Percentiles rank a stretch among this genome's conserved stretches.
Evolutionary conservation across 139 green algal genomes (phyloP).

Genomic region (Asterochloris sp.): DNA sequence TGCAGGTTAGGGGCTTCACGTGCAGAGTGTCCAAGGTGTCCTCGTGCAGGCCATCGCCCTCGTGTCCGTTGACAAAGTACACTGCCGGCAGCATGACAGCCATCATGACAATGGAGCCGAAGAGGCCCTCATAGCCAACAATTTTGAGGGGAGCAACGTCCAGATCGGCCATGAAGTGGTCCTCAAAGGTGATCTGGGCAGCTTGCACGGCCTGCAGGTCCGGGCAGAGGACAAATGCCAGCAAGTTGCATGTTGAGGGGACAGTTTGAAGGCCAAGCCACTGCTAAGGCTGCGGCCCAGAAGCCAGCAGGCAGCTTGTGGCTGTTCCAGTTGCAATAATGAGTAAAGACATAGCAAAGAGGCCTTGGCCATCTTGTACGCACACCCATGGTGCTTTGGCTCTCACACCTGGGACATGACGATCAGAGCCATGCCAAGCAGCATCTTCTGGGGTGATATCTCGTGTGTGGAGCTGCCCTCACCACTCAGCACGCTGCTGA

Average conservation of each 20-base stretch:
- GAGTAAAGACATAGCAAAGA: too few relatives aligned
- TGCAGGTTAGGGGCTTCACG: conserved; percentile 28
- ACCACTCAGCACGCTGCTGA: conserved; percentile 45
- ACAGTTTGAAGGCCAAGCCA: too few relatives aligned
- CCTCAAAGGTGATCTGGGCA: conserved; percentile 70
- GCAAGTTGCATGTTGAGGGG: not conserved
- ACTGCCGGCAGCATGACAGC: conserved; percentile 53
- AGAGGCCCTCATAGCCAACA: conserved; percentile 62
- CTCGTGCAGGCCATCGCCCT: conserved; percentile 82
- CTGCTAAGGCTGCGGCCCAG: too few relatives aligned
- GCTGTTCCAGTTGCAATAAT: too few relatives aligned
- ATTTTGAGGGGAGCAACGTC: conserved; percentile 57
- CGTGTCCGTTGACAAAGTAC: conserved; percentile 45
- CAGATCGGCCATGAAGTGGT: conserved; percentile 69
- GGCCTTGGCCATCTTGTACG: too few relatives aligned
- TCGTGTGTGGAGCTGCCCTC: conserved; percentile 30
- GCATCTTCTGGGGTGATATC: conserved; percentile 33
- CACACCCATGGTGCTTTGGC: too few relatives aligned
- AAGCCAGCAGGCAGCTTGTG: too few relatives aligned
- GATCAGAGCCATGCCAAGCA: conserved; percentile 63
- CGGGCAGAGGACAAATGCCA: not conserved
- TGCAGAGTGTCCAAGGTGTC: conserved; percentile 72
- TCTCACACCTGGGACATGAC: conserved; percentile 37
- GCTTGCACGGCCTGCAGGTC: conserved; percentile 52
- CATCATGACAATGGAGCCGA: conserved; percentile 49